phyloP scores from a whole-genome alignment of 768 basidiomycete genomes.

The Lactarius vividus region DNA sequence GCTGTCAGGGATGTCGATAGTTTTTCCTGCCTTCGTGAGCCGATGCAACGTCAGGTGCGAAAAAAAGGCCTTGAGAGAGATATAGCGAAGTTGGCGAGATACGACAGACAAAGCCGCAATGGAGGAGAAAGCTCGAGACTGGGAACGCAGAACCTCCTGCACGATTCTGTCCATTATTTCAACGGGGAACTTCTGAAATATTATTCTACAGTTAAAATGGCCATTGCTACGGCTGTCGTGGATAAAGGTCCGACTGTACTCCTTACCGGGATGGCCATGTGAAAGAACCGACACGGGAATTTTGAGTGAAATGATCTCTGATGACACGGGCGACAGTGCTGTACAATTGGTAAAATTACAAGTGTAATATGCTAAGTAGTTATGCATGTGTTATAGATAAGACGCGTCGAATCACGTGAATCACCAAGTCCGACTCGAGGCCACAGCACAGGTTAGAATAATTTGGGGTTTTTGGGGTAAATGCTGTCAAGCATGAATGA shows the following conservation, averaged over 20 bases:
- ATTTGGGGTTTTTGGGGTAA: background rate
- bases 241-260: background rate
- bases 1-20: constrained; percentile 28
- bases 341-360: background rate
- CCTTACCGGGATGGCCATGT: background rate
- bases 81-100: constrained; percentile 33
- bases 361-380: background rate
- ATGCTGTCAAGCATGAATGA: background rate
- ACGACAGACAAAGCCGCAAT: constrained; percentile 32
- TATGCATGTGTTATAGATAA: background rate
- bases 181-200: constrained; percentile 20
- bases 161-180: constrained; percentile 34
- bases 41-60: constrained; percentile 26
- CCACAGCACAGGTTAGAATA: background rate
- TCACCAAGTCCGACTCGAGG: background rate
- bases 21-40: constrained; percentile 21
- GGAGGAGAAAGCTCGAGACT: constrained; percentile 28
- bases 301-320: background rate
- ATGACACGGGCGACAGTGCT: background rate
- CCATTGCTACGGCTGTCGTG: background rate
- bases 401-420: constrained; percentile 8
- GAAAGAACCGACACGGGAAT: background rate
- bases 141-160: constrained; percentile 23
- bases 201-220: background rate
- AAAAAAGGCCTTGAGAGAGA: constrained; percentile 34